A percentile compares a stretch with the other conserved stretches of the same genome.
These are phyloP conservation scores for Podospora fimiseda DNA, from an alignment of 495 filamentous ascomycete genomes.

Conservation along the genomic window DNA sequence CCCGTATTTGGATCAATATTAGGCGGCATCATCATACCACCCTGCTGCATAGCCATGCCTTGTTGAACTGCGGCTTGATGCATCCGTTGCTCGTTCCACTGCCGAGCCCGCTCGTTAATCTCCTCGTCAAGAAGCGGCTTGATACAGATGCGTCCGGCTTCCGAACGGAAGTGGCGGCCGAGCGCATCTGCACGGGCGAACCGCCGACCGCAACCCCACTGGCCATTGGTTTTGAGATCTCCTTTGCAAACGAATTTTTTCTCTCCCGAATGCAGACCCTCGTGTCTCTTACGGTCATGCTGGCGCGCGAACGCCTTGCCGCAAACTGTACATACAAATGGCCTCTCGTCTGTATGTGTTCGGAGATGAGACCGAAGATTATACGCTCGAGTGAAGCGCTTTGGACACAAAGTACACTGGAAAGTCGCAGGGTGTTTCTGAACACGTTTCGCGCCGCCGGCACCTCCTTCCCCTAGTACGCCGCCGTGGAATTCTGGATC, in stretches of 20 bases:
- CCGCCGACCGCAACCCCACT: conserved; percentile 88
- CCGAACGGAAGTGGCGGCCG: conserved; percentile 92
- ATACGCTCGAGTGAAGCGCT: conserved; percentile 82
- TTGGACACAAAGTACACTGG: conserved; percentile 78
- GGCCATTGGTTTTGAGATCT: conserved; percentile 69
- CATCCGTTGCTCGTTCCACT: conserved; percentile 59
- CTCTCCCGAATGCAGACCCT: conserved; percentile 84
- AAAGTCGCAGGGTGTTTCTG: conserved; percentile 96
- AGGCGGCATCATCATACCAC: conserved; percentile 35
- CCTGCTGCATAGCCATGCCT: conserved; percentile 38
- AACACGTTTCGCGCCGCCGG: conserved; percentile 59
- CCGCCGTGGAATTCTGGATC: conserved; percentile 71
- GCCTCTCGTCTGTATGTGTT: conserved; percentile 86
- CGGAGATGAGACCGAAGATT: conserved; percentile 88
- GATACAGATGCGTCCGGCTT: conserved; percentile 93
- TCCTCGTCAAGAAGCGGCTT: conserved; percentile 92
- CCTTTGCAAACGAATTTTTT: conserved; percentile 97
- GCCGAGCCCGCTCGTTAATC: conserved; percentile 63
- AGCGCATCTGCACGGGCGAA: conserved; percentile 95
- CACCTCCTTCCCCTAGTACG: conserved; percentile 37
- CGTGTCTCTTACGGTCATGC: conserved; percentile 86
- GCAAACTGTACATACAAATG: conserved; percentile 93
- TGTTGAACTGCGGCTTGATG: conserved; percentile 49
- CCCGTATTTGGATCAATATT: conserved; percentile 39
- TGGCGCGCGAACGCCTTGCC: conserved; percentile 95